Conservation (phyloP, 345 rosid genomes). For the Erucastrum elatum region DNA sequence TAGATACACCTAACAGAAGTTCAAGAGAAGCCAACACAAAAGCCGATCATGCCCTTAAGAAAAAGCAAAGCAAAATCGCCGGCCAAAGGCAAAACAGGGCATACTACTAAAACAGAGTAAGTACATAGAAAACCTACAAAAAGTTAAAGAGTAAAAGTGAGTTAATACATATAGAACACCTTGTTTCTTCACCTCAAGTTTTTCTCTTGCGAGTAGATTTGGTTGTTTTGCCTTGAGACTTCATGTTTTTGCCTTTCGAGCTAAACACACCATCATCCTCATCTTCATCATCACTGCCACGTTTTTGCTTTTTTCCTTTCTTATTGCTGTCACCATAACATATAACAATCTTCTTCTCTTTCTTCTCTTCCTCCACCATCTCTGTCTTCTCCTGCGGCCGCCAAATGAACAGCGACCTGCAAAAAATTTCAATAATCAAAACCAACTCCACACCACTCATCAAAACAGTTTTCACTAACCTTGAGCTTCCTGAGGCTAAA, state of each 20-base stretch:
- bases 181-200: constrained; percentile 21
- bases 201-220: constrained; percentile 40
- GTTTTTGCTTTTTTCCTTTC: constrained; percentile 55
- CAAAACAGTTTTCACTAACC: constrained; percentile 45
- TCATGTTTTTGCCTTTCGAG: constrained; percentile 56
- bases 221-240: constrained; percentile 38
- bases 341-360: constrained; percentile 55
- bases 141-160: background rate
- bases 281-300: constrained; percentile 51
- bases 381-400: constrained; percentile 64
- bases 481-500: constrained; percentile 93
- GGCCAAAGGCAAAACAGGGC: constrained; percentile 15
- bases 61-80: constrained; percentile 16
- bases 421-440: background rate
- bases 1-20: background rate
- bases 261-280: constrained; percentile 55
- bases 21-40: background rate
- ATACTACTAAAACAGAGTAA: constrained; percentile 8
- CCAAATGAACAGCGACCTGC: constrained; percentile 93
- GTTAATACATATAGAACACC: background rate
- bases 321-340: constrained; percentile 52
- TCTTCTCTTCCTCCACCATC: constrained; percentile 44
- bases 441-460: background rate
- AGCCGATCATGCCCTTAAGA: constrained; percentile 22
- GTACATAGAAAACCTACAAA: background rate